A percentile compares a stretch with the other conserved stretches of the same genome.
Conservation (phyloP, 2,329 filamentous ascomycete genomes). For the Uncinocarpus reesii region DNA sequence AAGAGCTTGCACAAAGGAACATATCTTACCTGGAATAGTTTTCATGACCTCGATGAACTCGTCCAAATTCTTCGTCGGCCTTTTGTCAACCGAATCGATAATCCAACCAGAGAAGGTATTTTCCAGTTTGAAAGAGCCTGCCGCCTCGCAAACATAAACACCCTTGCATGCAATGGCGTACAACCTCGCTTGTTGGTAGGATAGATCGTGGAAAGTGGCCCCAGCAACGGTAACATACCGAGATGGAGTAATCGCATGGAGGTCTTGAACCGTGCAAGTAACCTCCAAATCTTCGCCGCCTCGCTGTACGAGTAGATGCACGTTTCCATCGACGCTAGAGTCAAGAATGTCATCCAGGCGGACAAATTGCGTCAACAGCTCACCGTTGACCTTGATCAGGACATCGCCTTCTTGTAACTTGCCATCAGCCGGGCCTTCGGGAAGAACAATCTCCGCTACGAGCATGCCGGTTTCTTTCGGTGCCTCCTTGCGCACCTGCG, state of each 20-base stretch:
- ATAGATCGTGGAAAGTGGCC: slow-evolving; percentile 88
- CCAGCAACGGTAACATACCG: slow-evolving; percentile 91
- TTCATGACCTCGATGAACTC: slow-evolving; percentile 88
- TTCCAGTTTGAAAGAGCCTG: slow-evolving; percentile 90
- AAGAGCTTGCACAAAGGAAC: background rate
- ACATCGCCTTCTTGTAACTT: slow-evolving; percentile 94
- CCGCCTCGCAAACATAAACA: slow-evolving; percentile 89
- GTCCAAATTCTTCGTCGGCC: slow-evolving; percentile 76
- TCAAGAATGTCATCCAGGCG: slow-evolving; percentile 85
- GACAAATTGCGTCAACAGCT: slow-evolving; percentile 87
- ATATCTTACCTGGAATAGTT: slow-evolving; percentile 59
- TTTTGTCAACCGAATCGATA: slow-evolving; percentile 83
- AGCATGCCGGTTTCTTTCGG: slow-evolving; percentile 95
- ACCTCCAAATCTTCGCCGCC: slow-evolving; percentile 81
- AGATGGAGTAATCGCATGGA: slow-evolving; percentile 91
- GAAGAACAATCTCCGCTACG: slow-evolving; percentile 88
- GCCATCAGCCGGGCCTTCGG: slow-evolving; percentile 73
- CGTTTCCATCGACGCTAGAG: slow-evolving; percentile 64
- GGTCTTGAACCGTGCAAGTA: slow-evolving; percentile 72
- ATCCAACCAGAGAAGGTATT: slow-evolving; percentile 87
- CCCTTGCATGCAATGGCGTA: slow-evolving; percentile 88
- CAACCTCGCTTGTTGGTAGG: slow-evolving; percentile 92
- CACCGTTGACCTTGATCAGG: slow-evolving; percentile 81
- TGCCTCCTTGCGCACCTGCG: slow-evolving; percentile 68
- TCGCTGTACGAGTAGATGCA: slow-evolving; percentile 74